Base-by-base conservation (phyloP, 164 flowering plant species). In the Vitis rotundifolia region DNA sequence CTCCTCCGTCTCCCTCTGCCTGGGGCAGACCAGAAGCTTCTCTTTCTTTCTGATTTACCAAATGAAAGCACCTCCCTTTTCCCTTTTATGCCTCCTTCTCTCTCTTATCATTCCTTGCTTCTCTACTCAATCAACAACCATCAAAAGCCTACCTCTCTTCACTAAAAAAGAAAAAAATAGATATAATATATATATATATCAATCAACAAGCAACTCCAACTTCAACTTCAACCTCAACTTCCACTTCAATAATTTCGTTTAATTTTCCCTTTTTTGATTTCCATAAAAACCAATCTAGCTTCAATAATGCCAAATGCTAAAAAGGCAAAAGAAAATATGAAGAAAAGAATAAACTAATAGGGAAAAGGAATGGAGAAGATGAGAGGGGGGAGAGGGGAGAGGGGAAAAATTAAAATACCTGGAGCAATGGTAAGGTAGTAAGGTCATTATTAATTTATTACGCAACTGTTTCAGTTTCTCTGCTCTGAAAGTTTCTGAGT, bases 21-120 rank as follows among this genome's bases (percentile, higher is more conserved):
- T 3, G 44, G 44, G 44, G 44, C 44, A 37, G 44, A 37, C 26
- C 26, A 37, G 44, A 37, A 15, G 44, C 63, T 60, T 28, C 15
- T 22, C n/a, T 60, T 22, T 37, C 61, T 58, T 22, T 58, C 61
- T 16, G 61, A 57, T 37, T 37, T 37, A 37, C 7, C 44, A 37
- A 37, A 0, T 37, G 44, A 37, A 37, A 37, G 44, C 44, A 37
- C 44, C 60, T 60, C 29, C 44, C 44, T 60, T 60, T 60, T 60
- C 44, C 47, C 63, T 37, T 37, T 37, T 37, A 37, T 60, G n/a
- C 11, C 49, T 28, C 63, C 29, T 49, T 61, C 49, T 37, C 49
- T 54, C 60, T 22, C 57, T 64, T 53, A 66, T 66, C 60, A 66
- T 53, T 66, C 69, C 60, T 54, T 66, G 60, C 69, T 53, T 54